Evolutionary conservation across 2,329 filamentous ascomycete species (phyloP).

Genomic region (Kalaharituber pfeilii): DNA sequence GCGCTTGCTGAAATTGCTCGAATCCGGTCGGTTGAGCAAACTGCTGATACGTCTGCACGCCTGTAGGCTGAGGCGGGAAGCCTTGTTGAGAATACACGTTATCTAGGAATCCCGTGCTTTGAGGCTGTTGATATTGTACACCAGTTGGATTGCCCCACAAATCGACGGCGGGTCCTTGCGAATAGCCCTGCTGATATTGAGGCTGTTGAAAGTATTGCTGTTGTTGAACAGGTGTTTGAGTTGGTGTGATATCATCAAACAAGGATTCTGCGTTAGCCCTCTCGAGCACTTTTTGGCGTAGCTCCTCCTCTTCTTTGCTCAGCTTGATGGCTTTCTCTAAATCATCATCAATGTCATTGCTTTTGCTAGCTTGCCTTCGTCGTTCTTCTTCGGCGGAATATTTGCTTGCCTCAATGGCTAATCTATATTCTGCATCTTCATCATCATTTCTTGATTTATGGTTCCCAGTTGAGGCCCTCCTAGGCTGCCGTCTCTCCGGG

Average conservation of each 20-base stretch:
- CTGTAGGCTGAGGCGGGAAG: conserved; percentile 40
- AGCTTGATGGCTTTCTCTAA: conserved; percentile 87
- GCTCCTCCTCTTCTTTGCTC: conserved; percentile 77
- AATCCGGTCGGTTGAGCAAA: conserved; percentile 31
- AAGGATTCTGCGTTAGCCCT: conserved; percentile 67
- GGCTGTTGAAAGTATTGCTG: conserved; percentile 39
- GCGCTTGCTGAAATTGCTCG: conserved; percentile 28
- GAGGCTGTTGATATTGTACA: conserved; percentile 48
- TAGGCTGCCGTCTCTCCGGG: conserved; percentile 32
- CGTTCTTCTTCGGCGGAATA: conserved; percentile 82
- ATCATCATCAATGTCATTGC: conserved; percentile 58
- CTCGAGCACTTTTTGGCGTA: conserved; percentile 70
- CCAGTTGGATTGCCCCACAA: conserved; percentile 94
- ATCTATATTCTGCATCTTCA: conserved; percentile 73
- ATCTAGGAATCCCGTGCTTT: conserved; percentile 50
- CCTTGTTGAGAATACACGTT: conserved; percentile 59
- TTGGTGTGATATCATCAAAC: conserved; percentile 58
- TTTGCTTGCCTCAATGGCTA: conserved; percentile 91
- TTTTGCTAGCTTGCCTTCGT: conserved; percentile 44
- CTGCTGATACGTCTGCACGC: conserved; percentile 15
- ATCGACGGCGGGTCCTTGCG: conserved; percentile 89
- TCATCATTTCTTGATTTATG: conserved; percentile 40
- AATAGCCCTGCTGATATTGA: conserved; percentile 74
- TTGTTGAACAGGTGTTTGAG: conserved; percentile 44
- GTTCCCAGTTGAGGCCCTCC: conserved; percentile 25